Evolutionary conservation across 2,329 filamentous ascomycete species (phyloP), one percentile per base, ranked within the genome.

Genomic region (Colletotrichum brevisporum): DNA sequence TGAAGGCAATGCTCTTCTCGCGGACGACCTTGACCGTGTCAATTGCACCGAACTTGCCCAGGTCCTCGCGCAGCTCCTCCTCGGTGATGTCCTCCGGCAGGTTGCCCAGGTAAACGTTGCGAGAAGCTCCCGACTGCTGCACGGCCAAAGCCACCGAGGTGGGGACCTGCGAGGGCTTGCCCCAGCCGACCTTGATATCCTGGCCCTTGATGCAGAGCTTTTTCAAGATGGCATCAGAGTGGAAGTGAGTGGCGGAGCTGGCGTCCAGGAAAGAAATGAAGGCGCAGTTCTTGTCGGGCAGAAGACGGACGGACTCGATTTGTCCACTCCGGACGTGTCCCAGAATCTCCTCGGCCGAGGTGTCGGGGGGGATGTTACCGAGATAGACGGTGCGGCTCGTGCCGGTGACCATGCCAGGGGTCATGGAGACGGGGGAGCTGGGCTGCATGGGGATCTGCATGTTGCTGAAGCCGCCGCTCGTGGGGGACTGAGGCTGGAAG

Each of bases 171-270:
- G 96, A 98, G 39, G 96, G 95, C 84, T 99, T 99, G 72, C 96
- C 96, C 96, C 96, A 99, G 71, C 96, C 96, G 76, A 99, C 95
- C 87, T 99, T 99, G 86, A 99, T 98, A 80, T 99, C 96, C 85
- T 98, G 96, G 27, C 95, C 95, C 83, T 97, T 95, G 85, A 99
- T 97, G 76, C 95, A 95, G 79, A 99, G 90, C 88, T 98, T 99
- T 88, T 99, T 99, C 88, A 99, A 89, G 83, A 99, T 99, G 74
- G 96, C 96, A 86, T 99, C 96, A 21, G 96, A 99, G 86, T 99
- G 96, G 84, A 99, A 99, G 80, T 99, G 96, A 24, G 95, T 98
- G 65, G 96, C 96, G 36, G 96, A 98, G 84, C 95, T 97, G 76
- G 95, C 94, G 78, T 99, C 96, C 73, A 99, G 87, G 85, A 99